Evolutionary conservation across 371 early-diverging fungal genomes (phyloP).

Genomic region (Mucor lusitanicus): DNA sequence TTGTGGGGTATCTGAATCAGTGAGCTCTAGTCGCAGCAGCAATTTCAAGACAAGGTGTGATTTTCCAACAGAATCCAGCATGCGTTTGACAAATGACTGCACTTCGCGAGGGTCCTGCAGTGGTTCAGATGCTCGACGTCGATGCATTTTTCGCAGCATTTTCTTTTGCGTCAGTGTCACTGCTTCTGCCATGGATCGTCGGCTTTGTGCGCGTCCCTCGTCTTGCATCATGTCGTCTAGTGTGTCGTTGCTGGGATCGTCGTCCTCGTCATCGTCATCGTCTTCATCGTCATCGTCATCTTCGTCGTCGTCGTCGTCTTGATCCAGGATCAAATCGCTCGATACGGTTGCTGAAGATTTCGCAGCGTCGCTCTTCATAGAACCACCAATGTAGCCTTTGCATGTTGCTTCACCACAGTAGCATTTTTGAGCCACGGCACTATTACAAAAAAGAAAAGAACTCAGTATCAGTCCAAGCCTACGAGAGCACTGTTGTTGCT

Average conservation of each 20-base stretch:
- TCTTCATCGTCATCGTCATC: slow-evolving; percentile 9
- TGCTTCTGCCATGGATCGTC: slow-evolving; percentile 13
- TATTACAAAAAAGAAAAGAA: too few species aligned
- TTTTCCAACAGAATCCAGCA: slow-evolving; percentile 65
- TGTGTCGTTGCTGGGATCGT: neutral
- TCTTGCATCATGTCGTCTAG: slow-evolving; percentile 2
- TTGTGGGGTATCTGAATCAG: slow-evolving; percentile 25
- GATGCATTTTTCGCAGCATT: slow-evolving; percentile 10
- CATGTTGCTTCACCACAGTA: slow-evolving; percentile 91
- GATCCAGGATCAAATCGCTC: too few species aligned
- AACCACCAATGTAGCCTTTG: slow-evolving; percentile 88
- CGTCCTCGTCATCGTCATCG: slow-evolving; percentile 2
- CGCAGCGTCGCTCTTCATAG: slow-evolving; percentile 3
- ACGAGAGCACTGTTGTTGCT: too few species aligned
- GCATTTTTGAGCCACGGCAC: slow-evolving; percentile 85
- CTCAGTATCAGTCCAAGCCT: too few species aligned
- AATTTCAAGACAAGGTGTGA: slow-evolving; percentile 53
- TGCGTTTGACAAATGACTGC: slow-evolving; percentile 65
- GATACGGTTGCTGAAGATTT: too few species aligned
- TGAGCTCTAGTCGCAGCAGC: slow-evolving; percentile 41
- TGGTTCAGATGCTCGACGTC: slow-evolving; percentile 31
- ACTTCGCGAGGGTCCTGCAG: slow-evolving; percentile 58
- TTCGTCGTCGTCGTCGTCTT: slow-evolving; percentile 1
- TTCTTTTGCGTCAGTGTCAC: slow-evolving; percentile 34
- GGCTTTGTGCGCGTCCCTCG: neutral